These are phyloP conservation scores for Chaetomiaceae sp. DNA, from an alignment of 2,329 filamentous ascomycete genomes.

Conservation along the genomic window DNA sequence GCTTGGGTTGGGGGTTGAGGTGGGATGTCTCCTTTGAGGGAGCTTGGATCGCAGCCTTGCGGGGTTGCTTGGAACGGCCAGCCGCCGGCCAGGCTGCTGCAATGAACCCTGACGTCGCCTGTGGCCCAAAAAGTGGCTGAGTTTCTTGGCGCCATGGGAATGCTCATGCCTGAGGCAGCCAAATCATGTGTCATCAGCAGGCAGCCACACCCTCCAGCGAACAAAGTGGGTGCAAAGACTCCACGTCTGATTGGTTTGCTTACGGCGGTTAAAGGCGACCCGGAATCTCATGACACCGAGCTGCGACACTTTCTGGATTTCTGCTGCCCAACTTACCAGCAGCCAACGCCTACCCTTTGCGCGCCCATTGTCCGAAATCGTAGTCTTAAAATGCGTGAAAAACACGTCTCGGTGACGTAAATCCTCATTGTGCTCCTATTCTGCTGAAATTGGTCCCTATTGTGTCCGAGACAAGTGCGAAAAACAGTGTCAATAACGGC, in stretches of 20 bases:
- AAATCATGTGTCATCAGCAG: slow-evolving; percentile 17
- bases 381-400: no score
- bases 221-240: background rate
- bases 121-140: slow-evolving; percentile 11
- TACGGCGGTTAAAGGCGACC: slow-evolving; percentile 3
- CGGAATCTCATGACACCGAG: slow-evolving; percentile 6
- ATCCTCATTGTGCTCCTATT: no score
- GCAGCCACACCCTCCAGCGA: slow-evolving; percentile 17
- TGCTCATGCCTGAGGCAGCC: slow-evolving; percentile 5
- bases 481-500: no score
- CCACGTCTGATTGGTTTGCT: slow-evolving; percentile 7
- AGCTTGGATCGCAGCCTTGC: slow-evolving; percentile 26
- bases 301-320: background rate
- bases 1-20: background rate
- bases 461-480: no score
- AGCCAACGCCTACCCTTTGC: no score
- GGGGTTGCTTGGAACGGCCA: slow-evolving; percentile 18
- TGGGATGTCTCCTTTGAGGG: slow-evolving; percentile 12
- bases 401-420: no score
- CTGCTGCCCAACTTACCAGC: background rate
- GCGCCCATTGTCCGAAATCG: background rate
- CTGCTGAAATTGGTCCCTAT: no score
- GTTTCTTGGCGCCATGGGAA: slow-evolving; percentile 3
- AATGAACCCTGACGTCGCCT: slow-evolving; percentile 17
- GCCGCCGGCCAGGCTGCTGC: background rate